Percentiles rank a stretch among this genome's conserved stretches.
These are phyloP conservation scores for Dictyostelium capitatum DNA, from an alignment of 78 protist genomes.

Conservation along the genomic window DNA sequence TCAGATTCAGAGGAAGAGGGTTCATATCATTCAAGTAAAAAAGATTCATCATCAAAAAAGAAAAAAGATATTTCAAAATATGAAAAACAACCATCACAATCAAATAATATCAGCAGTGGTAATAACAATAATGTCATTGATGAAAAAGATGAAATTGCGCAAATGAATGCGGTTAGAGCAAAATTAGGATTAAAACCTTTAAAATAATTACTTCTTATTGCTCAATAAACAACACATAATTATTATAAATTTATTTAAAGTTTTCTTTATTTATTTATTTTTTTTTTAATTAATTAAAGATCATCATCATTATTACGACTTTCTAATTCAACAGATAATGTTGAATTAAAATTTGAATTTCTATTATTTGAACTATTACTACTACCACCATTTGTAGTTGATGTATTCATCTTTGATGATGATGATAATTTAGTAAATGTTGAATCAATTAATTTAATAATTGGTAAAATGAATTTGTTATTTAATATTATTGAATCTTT, in stretches of 20 bases:
- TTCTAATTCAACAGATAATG: background rate
- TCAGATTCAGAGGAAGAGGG: conserved; percentile 16
- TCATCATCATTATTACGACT: background rate
- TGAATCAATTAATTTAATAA: background rate
- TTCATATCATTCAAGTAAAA: background rate
- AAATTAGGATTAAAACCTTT: conserved; percentile 72
- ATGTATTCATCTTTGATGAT: background rate
- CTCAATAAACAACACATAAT: background rate
- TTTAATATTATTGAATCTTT: background rate
- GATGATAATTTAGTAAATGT: background rate
- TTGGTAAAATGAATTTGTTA: background rate
- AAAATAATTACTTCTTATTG: background rate
- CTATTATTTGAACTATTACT: background rate
- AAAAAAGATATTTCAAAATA: conserved; percentile 71
- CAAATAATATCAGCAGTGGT: background rate
- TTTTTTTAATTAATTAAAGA: background rate
- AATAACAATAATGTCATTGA: background rate
- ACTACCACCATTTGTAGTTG: background rate
- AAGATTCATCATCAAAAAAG: conserved; percentile 27
- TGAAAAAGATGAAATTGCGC: conserved; percentile 50
- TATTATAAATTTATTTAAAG: background rate
- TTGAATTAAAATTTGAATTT: background rate
- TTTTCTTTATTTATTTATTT: background rate
- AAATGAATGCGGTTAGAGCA: conserved; percentile 78
- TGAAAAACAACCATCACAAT: background rate